Conservation (phyloP, 2,329 filamentous ascomycete species). For the Alternaria burnsii region DNA sequence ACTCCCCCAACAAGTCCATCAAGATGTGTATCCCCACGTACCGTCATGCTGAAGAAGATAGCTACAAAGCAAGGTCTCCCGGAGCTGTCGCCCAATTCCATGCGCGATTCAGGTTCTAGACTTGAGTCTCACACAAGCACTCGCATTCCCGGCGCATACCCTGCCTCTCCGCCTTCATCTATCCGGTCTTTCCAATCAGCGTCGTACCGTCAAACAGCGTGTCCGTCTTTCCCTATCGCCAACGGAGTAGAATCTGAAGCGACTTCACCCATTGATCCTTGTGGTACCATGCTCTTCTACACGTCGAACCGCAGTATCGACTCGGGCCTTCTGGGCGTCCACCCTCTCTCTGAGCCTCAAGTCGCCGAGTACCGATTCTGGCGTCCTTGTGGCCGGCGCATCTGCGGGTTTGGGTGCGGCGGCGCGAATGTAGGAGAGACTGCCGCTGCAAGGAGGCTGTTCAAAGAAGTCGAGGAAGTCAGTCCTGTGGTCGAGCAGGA, state of each 20-base stretch:
- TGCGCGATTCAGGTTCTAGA: neutral
- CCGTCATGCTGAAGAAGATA: constrained; percentile 39
- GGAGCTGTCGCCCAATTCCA: constrained; percentile 13
- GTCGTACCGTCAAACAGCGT: neutral
- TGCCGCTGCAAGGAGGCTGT: constrained; percentile 43
- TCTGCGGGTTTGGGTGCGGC: constrained; percentile 47
- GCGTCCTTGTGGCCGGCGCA: constrained; percentile 42
- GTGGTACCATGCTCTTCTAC: constrained; percentile 42
- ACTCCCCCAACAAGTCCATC: constrained; percentile 29
- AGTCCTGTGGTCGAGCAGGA: neutral
- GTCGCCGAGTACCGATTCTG: constrained; percentile 51
- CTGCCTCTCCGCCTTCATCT: constrained; percentile 1
- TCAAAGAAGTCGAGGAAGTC: constrained; percentile 35
- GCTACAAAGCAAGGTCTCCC: constrained; percentile 28
- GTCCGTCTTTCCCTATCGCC: constrained; percentile 34
- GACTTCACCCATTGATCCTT: constrained; percentile 35
- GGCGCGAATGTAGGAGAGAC: constrained; percentile 36
- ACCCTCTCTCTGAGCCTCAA: constrained; percentile 41
- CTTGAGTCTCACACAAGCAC: constrained; percentile 6
- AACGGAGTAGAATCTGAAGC: constrained; percentile 39
- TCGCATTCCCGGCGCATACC: constrained; percentile 2
- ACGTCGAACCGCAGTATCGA: constrained; percentile 40
- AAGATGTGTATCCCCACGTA: constrained; percentile 31
- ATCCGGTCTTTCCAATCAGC: neutral
- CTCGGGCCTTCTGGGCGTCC: constrained; percentile 41